Percentiles rank a stretch among this genome's conserved stretches.
phyloP scores from a whole-genome alignment of 805 yeast genomes.

The Candida palmyrensis region DNA sequence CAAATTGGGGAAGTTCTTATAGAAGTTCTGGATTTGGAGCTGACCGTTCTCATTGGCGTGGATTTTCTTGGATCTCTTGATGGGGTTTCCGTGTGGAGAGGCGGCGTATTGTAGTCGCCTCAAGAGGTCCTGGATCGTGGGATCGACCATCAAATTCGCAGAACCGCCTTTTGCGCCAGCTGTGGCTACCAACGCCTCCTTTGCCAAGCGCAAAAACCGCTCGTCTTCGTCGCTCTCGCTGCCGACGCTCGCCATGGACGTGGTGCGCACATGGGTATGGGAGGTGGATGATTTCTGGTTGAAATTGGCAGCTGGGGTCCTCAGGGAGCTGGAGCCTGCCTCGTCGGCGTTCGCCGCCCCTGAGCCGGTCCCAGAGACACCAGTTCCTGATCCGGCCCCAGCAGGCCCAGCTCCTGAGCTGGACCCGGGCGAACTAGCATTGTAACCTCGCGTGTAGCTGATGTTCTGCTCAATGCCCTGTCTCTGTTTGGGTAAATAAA shows the following conservation, averaged over 20 bases:
- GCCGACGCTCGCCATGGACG: not conserved
- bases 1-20: slow-evolving; percentile 38
- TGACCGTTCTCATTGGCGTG: slow-evolving; percentile 36
- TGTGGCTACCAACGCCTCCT: slow-evolving; percentile 55
- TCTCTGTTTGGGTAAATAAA: slow-evolving; percentile 4
- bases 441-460: slow-evolving; percentile 10
- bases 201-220: slow-evolving; percentile 52
- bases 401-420: not conserved
- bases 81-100: slow-evolving; percentile 55
- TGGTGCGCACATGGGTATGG: not conserved
- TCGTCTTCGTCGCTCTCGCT: slow-evolving; percentile 40
- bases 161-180: slow-evolving; percentile 31
- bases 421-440: not conserved
- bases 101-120: slow-evolving; percentile 54
- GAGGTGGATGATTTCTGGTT: not conserved
- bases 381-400: not conserved
- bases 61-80: slow-evolving; percentile 26
- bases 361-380: not conserved
- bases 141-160: slow-evolving; percentile 43
- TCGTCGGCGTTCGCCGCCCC: not conserved
- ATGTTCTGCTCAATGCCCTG: slow-evolving; percentile 9
- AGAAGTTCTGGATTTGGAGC: slow-evolving; percentile 37
- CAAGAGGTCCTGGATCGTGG: slow-evolving; percentile 56
- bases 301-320: not conserved
- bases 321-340: no score